phyloP scores from a whole-genome alignment of 495 filamentous ascomycete genomes.

The Sabuloglossum arenarium region DNA sequence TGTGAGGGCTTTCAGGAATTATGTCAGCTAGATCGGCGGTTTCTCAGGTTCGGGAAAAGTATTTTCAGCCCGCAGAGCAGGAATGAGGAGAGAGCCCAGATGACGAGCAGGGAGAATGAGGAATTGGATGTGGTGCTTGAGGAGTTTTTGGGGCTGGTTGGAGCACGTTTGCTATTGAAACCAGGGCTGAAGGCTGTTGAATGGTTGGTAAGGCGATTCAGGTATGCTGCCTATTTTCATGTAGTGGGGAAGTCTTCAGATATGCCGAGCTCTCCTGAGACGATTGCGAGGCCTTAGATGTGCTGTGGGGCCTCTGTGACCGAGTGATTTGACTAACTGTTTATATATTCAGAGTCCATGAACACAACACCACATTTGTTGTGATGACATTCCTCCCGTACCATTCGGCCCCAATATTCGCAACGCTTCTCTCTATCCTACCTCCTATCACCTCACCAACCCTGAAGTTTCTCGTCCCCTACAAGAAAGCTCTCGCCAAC shows the following conservation, averaged over 20 bases:
- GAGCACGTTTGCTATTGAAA: slow-evolving; percentile 54
- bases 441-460: slow-evolving; percentile 46
- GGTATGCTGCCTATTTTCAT: slow-evolving; percentile 29
- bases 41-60: slow-evolving; percentile 40
- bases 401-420: slow-evolving; percentile 60
- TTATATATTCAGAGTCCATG: slow-evolving; percentile 45
- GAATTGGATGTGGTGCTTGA: slow-evolving; percentile 60
- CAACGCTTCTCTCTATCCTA: slow-evolving; percentile 63
- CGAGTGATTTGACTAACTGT: slow-evolving; percentile 14
- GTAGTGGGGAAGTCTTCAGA: not conserved
- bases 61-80: slow-evolving; percentile 89
- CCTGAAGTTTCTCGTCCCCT: slow-evolving; percentile 72
- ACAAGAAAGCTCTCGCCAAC: slow-evolving; percentile 47
- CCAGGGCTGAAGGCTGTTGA: slow-evolving; percentile 80
- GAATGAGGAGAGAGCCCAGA: slow-evolving; percentile 60
- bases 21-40: slow-evolving; percentile 63
- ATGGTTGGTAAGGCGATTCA: slow-evolving; percentile 81
- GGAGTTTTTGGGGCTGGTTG: slow-evolving; percentile 57
- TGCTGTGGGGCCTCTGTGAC: not conserved
- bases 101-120: slow-evolving; percentile 60
- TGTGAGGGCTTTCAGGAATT: slow-evolving; percentile 76
- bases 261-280: not conserved
- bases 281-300: not conserved
- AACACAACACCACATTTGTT: slow-evolving; percentile 61
- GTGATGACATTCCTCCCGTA: slow-evolving; percentile 87